phyloP scores from a whole-genome alignment of 1,139 yeast genomes.

The Hyphopichia wangnamkhiaoensis region DNA sequence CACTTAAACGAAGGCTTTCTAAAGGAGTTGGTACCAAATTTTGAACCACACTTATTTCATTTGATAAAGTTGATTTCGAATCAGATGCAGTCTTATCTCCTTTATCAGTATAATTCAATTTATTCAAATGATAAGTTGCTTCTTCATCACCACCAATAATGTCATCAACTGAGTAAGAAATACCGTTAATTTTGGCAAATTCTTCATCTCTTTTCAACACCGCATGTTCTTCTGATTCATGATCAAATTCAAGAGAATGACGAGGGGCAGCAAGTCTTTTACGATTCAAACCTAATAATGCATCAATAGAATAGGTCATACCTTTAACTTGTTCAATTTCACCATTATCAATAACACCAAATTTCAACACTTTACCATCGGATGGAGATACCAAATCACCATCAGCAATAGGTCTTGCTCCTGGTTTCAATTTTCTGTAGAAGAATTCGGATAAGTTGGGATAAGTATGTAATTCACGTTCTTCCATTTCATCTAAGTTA shows the following conservation, averaged over 20 bases:
- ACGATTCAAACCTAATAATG: slow-evolving; percentile 71
- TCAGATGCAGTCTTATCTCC: slow-evolving; percentile 54
- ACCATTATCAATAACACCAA: slow-evolving; percentile 81
- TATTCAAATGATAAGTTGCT: slow-evolving; percentile 38
- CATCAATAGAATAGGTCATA: slow-evolving; percentile 86
- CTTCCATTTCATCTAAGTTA: slow-evolving; percentile 84
- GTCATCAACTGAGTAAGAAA: slow-evolving; percentile 70
- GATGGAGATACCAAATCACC: slow-evolving; percentile 83
- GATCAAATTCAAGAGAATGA: slow-evolving; percentile 52
- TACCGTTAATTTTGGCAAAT: slow-evolving; percentile 78
- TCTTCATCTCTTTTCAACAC: slow-evolving; percentile 61
- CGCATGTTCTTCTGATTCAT: slow-evolving; percentile 43
- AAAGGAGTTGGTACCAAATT: slow-evolving; percentile 39
- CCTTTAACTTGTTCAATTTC: slow-evolving; percentile 98
- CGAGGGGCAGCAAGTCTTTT: slow-evolving; percentile 61
- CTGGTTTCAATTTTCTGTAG: slow-evolving; percentile 79
- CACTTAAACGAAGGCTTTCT: slow-evolving; percentile 26
- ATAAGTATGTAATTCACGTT: slow-evolving; percentile 73
- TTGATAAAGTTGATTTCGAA: slow-evolving; percentile 32
- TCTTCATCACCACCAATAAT: slow-evolving; percentile 51
- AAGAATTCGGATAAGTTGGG: slow-evolving; percentile 87
- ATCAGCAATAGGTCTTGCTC: slow-evolving; percentile 73
- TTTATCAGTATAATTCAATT: slow-evolving; percentile 54
- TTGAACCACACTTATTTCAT: slow-evolving; percentile 45
- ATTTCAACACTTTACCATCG: slow-evolving; percentile 86